Evolutionary conservation across 345 rosid species (phyloP), one percentile per base, ranked within the genome.

Genomic region (Noccaea caerulescens): DNA sequence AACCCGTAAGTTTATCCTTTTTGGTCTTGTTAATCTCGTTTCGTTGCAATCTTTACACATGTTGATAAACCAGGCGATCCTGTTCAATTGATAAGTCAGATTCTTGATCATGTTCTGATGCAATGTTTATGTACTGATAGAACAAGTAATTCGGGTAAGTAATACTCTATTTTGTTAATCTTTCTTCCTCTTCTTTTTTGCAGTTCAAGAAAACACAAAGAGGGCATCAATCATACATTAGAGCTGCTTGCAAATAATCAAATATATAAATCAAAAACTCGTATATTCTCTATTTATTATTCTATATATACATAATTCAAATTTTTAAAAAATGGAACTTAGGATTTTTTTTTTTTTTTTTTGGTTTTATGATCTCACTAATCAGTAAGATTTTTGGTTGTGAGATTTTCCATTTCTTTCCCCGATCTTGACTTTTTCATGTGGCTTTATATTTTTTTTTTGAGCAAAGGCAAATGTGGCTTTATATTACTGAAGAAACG

Each of bases 361-460:
- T 64, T 49, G 58, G 23, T 63, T 63, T 73, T 67, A 49, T 61
- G 20, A 51, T 64, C 37, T 60, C 69, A 73, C 68, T n/a, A 58
- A 72, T 68, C 61, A 69, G 69, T 76, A 64, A 20, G 23, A 20
- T 20, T 20, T 20, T 20, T 78, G 86, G 69, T 63, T 63, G 77
- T 78, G 77, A 79, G 52, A 71, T 63, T 33, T 36, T 20, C 3
- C 70, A 41, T 61, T 55, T 52, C 20, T n/a, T 38, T 52, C 39
- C 44, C 18, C n/a, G 60, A 10, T 11, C 49, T 69, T 52, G 46
- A 62, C 72, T 69, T 79, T 72, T 66, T 3, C 16, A 1, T 30
- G 44, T 62, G 39, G 8, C 6, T 73, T 68, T 33, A 4, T 46
- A 53, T 66, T 69, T 1, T 20, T 18, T 20, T 20, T 20, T 20